Base-by-base conservation (phyloP, 2,329 filamentous ascomycete genomes). In the Alternaria sp. region DNA sequence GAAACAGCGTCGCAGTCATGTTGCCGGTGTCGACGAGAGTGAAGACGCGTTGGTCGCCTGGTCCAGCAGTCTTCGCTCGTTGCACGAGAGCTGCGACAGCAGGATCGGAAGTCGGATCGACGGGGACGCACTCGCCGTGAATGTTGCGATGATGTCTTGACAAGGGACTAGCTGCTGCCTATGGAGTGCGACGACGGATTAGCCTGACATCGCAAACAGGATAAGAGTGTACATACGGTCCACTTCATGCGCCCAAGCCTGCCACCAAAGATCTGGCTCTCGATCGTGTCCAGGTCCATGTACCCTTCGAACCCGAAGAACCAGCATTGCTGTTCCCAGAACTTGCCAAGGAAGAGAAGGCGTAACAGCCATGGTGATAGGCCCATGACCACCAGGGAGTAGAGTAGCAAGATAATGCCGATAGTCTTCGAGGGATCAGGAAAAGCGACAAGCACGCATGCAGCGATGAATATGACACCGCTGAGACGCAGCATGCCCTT, bases 281-380 rank as follows among this genome's bases (percentile, higher is more conserved):
- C 82, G 33, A 83, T 80, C 6, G 74, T 73, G 5, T 71, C 72
- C 12, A 83, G 66, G n/a, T 76, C 67, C 65, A 82, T 74, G 61
- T 82, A 78, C 0, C 82, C 81, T 57, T 83, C 80, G 21, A 84
- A 78, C 3, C 81, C 82, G 61, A 83, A 82, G 51, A 84, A 71
- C 77, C 80, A 82, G 15, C 82, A 76, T 58, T 83, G 81, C 9
- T 78, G 75, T 9, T 69, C 71, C 80, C 78, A 82, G 55, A 81
- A 71, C 62, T 83, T 82, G 30, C 80, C 81, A 2, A 73, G 67
- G 44, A 82, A 82, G 5, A 82, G 63, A n/a, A 74, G 46, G 7
- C 73, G 70, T 10, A 83, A 70, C 6, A 82, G 58, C 54, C 72
- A 77, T 7, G 81, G 81, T 2, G 74, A 73, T 1, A 75, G 44